Evolutionary conservation across 2,329 filamentous ascomycete genomes (phyloP).

Genomic region (Exophiala bonariae): DNA sequence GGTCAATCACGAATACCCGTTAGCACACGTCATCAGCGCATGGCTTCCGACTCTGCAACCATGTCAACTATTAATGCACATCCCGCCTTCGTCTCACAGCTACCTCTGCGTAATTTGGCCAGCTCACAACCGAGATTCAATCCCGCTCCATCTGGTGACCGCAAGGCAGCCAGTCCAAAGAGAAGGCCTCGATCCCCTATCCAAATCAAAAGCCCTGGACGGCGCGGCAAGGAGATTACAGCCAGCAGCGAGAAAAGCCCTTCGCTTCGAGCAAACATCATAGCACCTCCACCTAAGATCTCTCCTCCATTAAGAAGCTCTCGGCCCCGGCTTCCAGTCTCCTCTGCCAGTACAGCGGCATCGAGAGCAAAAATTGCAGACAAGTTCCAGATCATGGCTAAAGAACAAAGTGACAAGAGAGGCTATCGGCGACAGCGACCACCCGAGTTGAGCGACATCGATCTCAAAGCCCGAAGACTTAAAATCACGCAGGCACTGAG

Average conservation of each 20-base stretch:
- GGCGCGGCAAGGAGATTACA: constrained; percentile 35
- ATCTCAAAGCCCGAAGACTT: constrained; percentile 79
- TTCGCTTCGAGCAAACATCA: constrained; percentile 72
- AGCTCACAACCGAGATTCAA: constrained; percentile 25
- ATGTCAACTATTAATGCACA: constrained; percentile 9
- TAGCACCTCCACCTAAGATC: constrained; percentile 67
- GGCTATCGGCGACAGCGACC: constrained; percentile 44
- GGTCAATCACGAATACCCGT: constrained; percentile 23
- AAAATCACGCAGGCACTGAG: constrained; percentile 83
- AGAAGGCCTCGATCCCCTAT: constrained; percentile 32
- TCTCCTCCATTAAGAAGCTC: constrained; percentile 81
- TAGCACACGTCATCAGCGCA: constrained; percentile 20
- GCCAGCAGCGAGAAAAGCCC: constrained; percentile 51
- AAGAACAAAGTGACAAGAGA: constrained; percentile 36
- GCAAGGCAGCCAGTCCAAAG: constrained; percentile 27
- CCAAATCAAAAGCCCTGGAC: constrained; percentile 36
- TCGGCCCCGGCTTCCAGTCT: constrained; percentile 75
- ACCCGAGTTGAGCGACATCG: constrained; percentile 71
- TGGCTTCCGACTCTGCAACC: constrained; percentile 15
- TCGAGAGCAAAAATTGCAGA: constrained; percentile 67
- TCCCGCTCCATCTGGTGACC: constrained; percentile 10
- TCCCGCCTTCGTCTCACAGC: constrained; percentile 10
- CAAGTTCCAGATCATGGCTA: constrained; percentile 48
- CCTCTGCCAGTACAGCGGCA: constrained; percentile 69
- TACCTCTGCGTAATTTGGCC: constrained; percentile 14